Evolutionary conservation across 2,329 filamentous ascomycete genomes (phyloP).

Genomic region (Claviceps paspali): DNA sequence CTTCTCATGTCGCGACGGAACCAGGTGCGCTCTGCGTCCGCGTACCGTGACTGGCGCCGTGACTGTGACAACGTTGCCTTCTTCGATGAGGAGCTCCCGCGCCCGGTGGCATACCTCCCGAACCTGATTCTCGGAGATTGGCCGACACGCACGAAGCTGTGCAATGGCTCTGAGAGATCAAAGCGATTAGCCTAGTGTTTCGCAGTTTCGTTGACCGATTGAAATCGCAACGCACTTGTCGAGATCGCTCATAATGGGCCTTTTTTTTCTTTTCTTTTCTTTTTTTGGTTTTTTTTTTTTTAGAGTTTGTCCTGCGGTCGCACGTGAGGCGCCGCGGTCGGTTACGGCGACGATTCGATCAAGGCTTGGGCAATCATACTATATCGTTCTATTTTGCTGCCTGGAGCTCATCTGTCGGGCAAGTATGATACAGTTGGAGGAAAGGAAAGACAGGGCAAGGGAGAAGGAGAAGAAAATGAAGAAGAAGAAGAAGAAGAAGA

Average conservation of each 20-base stretch:
- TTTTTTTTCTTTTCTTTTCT: too few relatives aligned
- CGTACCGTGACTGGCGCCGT: conserved; percentile 82
- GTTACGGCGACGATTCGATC: conserved; percentile 6
- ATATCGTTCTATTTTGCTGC: too few relatives aligned
- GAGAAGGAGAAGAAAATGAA: too few relatives aligned
- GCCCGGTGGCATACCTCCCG: conserved; percentile 96
- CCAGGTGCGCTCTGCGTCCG: background rate
- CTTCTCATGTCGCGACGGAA: too few relatives aligned
- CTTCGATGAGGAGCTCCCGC: conserved; percentile 87
- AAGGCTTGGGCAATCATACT: conserved; percentile 10
- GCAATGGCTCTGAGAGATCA: conserved; percentile 59
- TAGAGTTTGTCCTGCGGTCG: conserved; percentile 1
- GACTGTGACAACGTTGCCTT: conserved; percentile 92
- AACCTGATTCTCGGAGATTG: conserved; percentile 89
- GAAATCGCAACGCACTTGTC: conserved; percentile 52
- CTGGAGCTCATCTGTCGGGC: too few relatives aligned
- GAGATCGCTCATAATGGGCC: conserved; percentile 76
- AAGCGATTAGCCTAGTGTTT: background rate
- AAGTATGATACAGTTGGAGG: too few relatives aligned
- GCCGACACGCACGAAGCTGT: conserved; percentile 86
- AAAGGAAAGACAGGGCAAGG: background rate
- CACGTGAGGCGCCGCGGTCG: conserved; percentile 8
- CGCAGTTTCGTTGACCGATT: background rate
- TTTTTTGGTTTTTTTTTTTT: too few relatives aligned
- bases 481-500: too few relatives aligned